Evolutionary conservation across 1,284 basidiomycete species (phyloP).

Genomic region (Melanopsichium pennsylvanicum): DNA sequence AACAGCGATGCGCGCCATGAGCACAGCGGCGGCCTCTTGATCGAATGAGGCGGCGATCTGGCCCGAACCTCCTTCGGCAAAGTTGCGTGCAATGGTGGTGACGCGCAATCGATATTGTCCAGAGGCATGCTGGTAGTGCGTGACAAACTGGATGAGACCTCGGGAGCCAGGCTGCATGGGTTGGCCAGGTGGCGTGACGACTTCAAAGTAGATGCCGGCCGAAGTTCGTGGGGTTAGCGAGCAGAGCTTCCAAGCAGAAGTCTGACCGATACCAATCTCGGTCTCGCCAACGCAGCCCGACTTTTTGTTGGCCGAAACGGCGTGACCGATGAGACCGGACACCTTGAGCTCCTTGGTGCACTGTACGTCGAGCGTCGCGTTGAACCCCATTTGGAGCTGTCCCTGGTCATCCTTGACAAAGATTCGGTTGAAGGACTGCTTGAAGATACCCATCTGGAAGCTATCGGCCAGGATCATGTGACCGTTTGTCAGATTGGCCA

Average conservation of each 20-base stretch:
- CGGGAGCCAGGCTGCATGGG: constrained; percentile 88
- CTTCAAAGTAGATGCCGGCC: constrained; percentile 95
- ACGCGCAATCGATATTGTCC: constrained; percentile 93
- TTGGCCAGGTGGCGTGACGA: constrained; percentile 97
- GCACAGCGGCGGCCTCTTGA: constrained; percentile 95
- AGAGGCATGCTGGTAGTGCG: constrained; percentile 96
- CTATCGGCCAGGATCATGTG: constrained; percentile 96
- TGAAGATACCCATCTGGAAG: constrained; percentile 98
- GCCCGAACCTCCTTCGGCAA: constrained; percentile 94
- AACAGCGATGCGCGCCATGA: constrained; percentile 98
- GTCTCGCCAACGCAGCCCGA: constrained; percentile 97
- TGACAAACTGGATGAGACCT: constrained; percentile 97
- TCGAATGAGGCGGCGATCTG: constrained; percentile 94
- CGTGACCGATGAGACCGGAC: constrained; percentile 96
- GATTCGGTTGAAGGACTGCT: constrained; percentile 92
- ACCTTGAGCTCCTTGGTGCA: constrained; percentile 99
- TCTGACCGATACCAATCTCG: constrained; percentile 98
- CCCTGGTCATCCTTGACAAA: constrained; percentile 95
- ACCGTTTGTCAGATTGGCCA: constrained; percentile 94
- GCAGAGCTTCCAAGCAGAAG: constrained; percentile 99
- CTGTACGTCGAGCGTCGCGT: constrained; percentile 97
- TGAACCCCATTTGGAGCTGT: constrained; percentile 95
- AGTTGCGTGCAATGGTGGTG: constrained; percentile 94
- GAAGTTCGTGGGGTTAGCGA: constrained; percentile 86
- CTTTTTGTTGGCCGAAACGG: constrained; percentile 96